Evolutionary conservation across 179 eudicot species (phyloP), one percentile per base, ranked within the genome.

Genomic region (Drosera spatulata): DNA sequence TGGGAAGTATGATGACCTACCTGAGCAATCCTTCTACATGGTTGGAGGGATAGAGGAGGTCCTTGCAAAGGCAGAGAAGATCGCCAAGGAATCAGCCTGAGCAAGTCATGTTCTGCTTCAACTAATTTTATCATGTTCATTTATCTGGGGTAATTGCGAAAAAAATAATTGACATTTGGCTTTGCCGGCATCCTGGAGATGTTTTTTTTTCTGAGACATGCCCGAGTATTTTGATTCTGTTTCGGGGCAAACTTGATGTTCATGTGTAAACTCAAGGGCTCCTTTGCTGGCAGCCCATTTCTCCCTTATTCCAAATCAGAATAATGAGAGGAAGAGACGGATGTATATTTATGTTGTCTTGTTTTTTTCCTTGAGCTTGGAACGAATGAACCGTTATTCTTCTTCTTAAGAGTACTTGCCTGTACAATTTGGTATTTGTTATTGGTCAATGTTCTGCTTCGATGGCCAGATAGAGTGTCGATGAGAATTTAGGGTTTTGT

Each of bases 21-120:
- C 82, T 5, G 82, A 79, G 59, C 82, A 79, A 42, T 73, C 82
- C 44, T 79, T 79, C 68, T 79, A 79, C 66, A 79, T 79, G 99
- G 94, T 89, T 78, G 99, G 97, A 69, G 99, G 99, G 46, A 93
- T 93, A 10, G 99, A 93, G 0, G 99, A 93, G 77, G 99, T 93
- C 70, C 74, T 93, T 70, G 97, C 93, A 66, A 93, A 93, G 87
- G 96, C 97, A 1, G 97, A 93, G 81, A 93, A 90, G 88, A 93
- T 93, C 59, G 86, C 97, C 71, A 83, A 73, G 84, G 99, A 89
- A 73, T 71, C 78, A 44, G 74, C 85, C 48, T 81, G 80, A 65
- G 73, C 62, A 33, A 13, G 33, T 22, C 33, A 42, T 61, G 52
- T 56, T n/a, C 38, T 62, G 45, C 33, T 22, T 6, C 54, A 49